Evolutionary conservation across 176 grass and related monocot genomes (phyloP), one percentile per base, ranked within the genome.

Genomic region (Chrysopogon serrulatus): DNA sequence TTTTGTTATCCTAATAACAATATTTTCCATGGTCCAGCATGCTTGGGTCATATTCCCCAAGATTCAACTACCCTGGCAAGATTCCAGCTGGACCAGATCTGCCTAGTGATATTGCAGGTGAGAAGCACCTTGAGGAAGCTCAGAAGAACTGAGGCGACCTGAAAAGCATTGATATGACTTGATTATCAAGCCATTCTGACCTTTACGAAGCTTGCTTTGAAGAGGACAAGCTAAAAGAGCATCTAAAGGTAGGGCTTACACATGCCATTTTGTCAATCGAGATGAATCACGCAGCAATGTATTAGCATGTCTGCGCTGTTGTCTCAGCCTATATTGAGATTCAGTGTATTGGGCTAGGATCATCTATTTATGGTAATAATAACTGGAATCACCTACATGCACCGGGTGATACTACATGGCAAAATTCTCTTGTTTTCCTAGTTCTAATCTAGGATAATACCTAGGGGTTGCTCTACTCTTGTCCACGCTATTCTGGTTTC

Each of bases 11-110:
- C 16, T 36, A 79, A 72, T 2, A 3, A 26, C 41, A 5, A 18
- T 33, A 8, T 6, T 59, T 41, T 12, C 65, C 37, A 28, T 44
- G 33, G 11, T 85, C 47, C 73, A 98, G 96, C 24, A 90, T 88
- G 77, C 80, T 93, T 59, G 96, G 92, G 51, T 77, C 67, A 0
- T 44, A 89, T 76, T 24, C 79, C 33, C 43, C 72, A 2, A 66
- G 32, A 41, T 86, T 51, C 49, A 93, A 98, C 40, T 95, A 90
- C 51, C 82, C 91, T 68, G 93, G 96, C 23, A 95, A 88, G 84
- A 85, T 88, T 76, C 93, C 96, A 1, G 2, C 42, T 0, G 92
- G 87, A 17, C 84, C 65, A 2, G 91, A 98, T 63, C 79, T 92
- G 33, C 96, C 93, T 6, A 94, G 89, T 49, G 87, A 91, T 45